Evolutionary conservation across 495 filamentous ascomycete genomes (phyloP).

Genomic region (Geopyxis carbonaria): DNA sequence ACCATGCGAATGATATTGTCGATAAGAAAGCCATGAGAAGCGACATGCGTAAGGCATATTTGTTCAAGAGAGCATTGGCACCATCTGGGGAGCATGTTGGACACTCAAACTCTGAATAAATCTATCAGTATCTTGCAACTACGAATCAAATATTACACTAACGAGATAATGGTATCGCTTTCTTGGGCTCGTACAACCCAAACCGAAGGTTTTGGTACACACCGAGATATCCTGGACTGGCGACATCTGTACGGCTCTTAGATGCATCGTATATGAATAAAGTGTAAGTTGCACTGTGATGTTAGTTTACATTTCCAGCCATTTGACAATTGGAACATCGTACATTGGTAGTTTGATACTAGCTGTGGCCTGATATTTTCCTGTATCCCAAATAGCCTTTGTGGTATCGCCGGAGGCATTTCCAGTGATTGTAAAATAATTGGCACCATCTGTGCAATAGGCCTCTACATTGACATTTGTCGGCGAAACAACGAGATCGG

Average conservation of each 20-base stretch:
- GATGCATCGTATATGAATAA: slow-evolving; percentile 65
- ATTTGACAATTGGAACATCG: slow-evolving; percentile 38
- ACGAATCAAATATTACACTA: background rate
- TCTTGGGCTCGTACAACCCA: slow-evolving; percentile 60
- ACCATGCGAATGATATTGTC: slow-evolving; percentile 75
- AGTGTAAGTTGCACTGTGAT: slow-evolving; percentile 51
- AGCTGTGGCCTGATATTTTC: slow-evolving; percentile 43
- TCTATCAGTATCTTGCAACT: slow-evolving; percentile 4
- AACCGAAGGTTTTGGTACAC: slow-evolving; percentile 49
- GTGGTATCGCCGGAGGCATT: slow-evolving; percentile 46
- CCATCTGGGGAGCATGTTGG: slow-evolving; percentile 29
- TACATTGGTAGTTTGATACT: slow-evolving; percentile 27
- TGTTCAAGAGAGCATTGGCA: slow-evolving; percentile 35
- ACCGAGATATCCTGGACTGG: slow-evolving; percentile 56
- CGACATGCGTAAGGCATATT: slow-evolving; percentile 51
- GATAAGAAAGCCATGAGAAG: slow-evolving; percentile 61
- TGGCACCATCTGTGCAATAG: slow-evolving; percentile 47
- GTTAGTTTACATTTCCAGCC: slow-evolving; percentile 4
- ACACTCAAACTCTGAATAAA: slow-evolving; percentile 17
- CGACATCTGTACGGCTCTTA: slow-evolving; percentile 39
- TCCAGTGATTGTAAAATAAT: slow-evolving; percentile 45
- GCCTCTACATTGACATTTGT: slow-evolving; percentile 67
- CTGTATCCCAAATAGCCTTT: slow-evolving; percentile 62
- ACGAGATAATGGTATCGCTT: slow-evolving; percentile 30
- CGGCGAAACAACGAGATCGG: slow-evolving; percentile 60